Evolutionary conservation across 1,139 yeast species (phyloP).

Genomic region (Diutina rugosa): DNA sequence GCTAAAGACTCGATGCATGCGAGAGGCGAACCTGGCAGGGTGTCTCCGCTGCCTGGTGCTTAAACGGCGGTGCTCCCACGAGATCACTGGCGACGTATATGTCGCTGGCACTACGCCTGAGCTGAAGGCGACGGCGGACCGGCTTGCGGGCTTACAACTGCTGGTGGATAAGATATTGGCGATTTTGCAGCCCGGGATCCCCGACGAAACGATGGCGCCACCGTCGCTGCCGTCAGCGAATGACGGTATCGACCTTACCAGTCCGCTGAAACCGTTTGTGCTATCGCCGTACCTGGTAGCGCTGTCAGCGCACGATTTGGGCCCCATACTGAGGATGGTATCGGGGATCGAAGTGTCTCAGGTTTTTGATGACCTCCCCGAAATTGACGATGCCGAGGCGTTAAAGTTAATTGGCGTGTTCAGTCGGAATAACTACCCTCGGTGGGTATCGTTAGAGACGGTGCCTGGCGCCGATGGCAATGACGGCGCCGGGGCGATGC

Average conservation of each 20-base stretch:
- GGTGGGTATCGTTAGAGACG: not conserved
- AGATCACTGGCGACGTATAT: not conserved
- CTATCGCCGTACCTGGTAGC: not conserved
- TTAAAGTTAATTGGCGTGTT: not conserved
- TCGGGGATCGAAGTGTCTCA: not conserved
- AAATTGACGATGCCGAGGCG: not conserved
- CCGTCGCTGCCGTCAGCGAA: not conserved
- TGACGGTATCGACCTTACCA: not conserved
- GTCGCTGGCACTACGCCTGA: not conserved
- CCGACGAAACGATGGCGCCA: not conserved
- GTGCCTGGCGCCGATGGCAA: not conserved
- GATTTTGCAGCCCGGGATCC: not conserved
- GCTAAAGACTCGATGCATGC: not conserved
- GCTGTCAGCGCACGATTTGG: not conserved
- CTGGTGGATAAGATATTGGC: not conserved
- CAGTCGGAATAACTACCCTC: not conserved
- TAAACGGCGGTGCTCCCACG: not conserved
- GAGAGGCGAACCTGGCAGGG: not conserved
- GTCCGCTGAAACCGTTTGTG: not conserved
- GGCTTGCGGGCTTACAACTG: not conserved
- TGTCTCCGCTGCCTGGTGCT: not conserved
- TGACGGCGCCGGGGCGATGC: not conserved
- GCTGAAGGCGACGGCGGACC: not conserved
- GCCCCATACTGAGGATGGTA: not conserved
- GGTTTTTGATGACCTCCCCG: constrained; percentile 1